A percentile compares a stretch with the other conserved stretches of the same genome.
These are phyloP conservation scores for Colletotrichum tamarilloi DNA, from an alignment of 2,329 filamentous ascomycete species.

Conservation along the genomic window DNA sequence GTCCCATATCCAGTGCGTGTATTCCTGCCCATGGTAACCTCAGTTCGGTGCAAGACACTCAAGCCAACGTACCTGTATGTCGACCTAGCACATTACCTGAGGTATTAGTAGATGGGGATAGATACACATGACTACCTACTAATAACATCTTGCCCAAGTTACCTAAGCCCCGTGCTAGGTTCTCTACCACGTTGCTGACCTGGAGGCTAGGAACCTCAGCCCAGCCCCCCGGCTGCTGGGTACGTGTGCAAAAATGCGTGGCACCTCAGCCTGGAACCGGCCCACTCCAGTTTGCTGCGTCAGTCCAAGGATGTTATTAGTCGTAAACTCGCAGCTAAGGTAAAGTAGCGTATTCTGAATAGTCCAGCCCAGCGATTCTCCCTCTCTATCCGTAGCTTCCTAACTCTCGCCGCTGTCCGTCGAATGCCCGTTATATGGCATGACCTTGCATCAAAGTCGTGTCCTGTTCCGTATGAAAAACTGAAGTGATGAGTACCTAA, in stretches of 20 bases:
- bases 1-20: not conserved
- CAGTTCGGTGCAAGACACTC: not conserved
- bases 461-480: not conserved
- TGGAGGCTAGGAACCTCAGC: not conserved
- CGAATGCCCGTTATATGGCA: not conserved
- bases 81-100: not conserved
- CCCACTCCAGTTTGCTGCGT: not conserved
- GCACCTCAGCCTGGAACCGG: slow-evolving; percentile 6
- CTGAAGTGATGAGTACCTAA: not conserved
- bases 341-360: not conserved
- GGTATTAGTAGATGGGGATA: not conserved
- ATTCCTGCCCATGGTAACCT: not conserved
- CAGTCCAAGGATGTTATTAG: not conserved
- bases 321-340: not conserved
- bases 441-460: not conserved
- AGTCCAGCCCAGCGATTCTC: not conserved
- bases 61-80: not conserved
- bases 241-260: not conserved
- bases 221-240: not conserved
- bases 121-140: not conserved
- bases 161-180: not conserved
- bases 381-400: not conserved
- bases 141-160: no score
- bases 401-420: not conserved
- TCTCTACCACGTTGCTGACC: not conserved